Evolutionary conservation across 192 early-diverging fungal species (phyloP).

Genomic region (Gonapodya sp.): DNA sequence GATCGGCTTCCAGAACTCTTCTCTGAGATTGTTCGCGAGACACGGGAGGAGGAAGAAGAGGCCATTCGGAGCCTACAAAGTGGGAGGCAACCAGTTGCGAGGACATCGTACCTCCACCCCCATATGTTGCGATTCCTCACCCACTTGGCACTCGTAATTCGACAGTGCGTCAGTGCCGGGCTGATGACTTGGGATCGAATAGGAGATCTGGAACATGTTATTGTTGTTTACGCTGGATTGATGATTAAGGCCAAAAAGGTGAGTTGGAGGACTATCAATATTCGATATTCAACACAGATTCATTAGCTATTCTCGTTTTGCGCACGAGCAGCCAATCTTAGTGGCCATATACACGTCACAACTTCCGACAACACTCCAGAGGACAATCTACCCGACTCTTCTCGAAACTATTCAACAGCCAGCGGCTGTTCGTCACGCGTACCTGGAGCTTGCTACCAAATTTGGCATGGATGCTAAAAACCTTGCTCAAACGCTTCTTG

Average conservation of each 20-base stretch:
- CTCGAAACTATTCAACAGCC: constrained; percentile 16
- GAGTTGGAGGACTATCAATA: no score
- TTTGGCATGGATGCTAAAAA: constrained; percentile 28
- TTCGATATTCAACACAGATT: no score
- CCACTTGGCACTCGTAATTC: constrained; percentile 57
- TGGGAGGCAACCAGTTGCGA: background rate
- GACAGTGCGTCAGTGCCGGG: constrained; percentile 26
- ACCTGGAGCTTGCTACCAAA: constrained; percentile 27
- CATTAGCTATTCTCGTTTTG: no score
- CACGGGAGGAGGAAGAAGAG: constrained; percentile 5
- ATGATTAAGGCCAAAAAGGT: constrained; percentile 22
- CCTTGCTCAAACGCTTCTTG: background rate
- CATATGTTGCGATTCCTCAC: constrained; percentile 50
- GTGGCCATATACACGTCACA: constrained; percentile 37
- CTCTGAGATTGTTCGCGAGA: constrained; percentile 20
- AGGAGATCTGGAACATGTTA: constrained; percentile 15
- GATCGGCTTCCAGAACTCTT: constrained; percentile 28
- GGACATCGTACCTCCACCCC: background rate
- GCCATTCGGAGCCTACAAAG: background rate
- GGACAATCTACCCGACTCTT: constrained; percentile 42
- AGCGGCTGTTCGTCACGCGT: constrained; percentile 23
- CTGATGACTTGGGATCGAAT: constrained; percentile 18
- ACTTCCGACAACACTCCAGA: constrained; percentile 30
- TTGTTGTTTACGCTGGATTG: constrained; percentile 40
- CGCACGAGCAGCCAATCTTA: background rate